Base-by-base conservation (phyloP, 768 basidiomycete genomes). In the Mycena capillaripes region DNA sequence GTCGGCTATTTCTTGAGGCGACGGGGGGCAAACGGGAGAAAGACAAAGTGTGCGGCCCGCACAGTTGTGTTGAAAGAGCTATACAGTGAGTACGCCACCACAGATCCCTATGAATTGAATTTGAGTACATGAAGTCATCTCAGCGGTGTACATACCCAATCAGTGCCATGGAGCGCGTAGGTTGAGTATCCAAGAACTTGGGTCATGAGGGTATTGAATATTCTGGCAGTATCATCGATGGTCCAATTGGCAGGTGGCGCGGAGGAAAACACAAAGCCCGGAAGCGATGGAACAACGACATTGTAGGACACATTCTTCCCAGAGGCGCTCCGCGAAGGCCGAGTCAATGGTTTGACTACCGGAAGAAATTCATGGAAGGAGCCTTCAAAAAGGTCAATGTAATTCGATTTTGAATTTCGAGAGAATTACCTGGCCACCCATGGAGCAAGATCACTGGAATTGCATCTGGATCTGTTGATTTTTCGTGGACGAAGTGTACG, bases 161-260 rank as follows among this genome's bases (percentile, higher is more conserved):
- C 79, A n/a, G 75, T 75, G 2, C 75, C 79, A 44, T 77, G 66
- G 4, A 74, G 69, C 48, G 72, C 74, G 40, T 79, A 80, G 42
- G 66, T 56, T 32, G 58, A 55, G 64, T 79, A 80, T 21, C 75
- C 76, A 2, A 80, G 72, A 10, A 79, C 75, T 38, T 77, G 73
- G 10, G 68, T 74, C 78, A 80, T 78, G 38, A 80, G 75, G 5
- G 69, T 76, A 55, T 80, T 76, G 61, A 72, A 78, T 46, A 78
- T 64, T 27, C 76, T 55, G 4, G 79, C 78, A 32, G 76, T 80
- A 58, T 80, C 78, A 14, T 69, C 60, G 3, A 76, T 53, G 16
- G 68, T 76, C 76, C 77, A 76, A 25, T 66, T 73, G 7, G 40
- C 19, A 4, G 70, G 70, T 8, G 77, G 76, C 2, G 73, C 36